phyloP scores from a whole-genome alignment of 2,329 filamentous ascomycete species.

The Xylariaceae sp. region DNA sequence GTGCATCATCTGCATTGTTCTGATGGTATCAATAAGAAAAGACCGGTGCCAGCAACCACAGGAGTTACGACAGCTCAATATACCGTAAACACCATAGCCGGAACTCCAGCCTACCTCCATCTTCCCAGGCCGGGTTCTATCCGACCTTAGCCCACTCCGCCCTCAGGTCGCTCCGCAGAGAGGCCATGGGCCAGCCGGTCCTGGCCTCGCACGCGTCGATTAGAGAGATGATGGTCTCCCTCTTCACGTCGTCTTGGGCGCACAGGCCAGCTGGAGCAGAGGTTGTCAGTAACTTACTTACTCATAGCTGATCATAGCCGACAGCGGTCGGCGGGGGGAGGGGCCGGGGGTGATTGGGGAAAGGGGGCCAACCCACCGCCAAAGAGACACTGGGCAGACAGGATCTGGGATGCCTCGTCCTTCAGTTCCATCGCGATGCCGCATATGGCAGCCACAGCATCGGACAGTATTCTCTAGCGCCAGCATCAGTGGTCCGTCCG shows the following conservation, averaged over 20 bases:
- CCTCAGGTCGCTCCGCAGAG: constrained; percentile 21
- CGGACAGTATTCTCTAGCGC: constrained; percentile 31
- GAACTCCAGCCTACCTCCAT: too few relatives aligned
- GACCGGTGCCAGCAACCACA: too few relatives aligned
- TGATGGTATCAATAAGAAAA: too few relatives aligned
- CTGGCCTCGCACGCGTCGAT: constrained; percentile 29
- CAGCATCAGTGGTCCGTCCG: too few relatives aligned
- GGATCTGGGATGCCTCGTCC: constrained; percentile 33
- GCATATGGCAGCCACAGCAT: constrained; percentile 40
- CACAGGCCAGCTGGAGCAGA: constrained; percentile 29
- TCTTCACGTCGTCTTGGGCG: constrained; percentile 28
- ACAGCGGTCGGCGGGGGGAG: too few relatives aligned
- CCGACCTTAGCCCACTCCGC: constrained; percentile 20
- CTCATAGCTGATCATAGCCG: too few relatives aligned
- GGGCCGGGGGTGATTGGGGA: too few relatives aligned
- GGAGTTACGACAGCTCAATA: too few relatives aligned
- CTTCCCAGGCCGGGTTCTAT: too few relatives aligned
- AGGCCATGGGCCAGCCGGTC: constrained; percentile 32
- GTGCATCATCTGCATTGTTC: too few relatives aligned
- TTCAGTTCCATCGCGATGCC: constrained; percentile 39
- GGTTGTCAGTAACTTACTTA: constrained; percentile 1
- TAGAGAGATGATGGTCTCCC: constrained; percentile 28
- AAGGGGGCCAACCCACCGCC: constrained; percentile 29
- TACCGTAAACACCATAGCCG: too few relatives aligned
- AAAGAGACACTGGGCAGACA: constrained; percentile 36